Evolutionary conservation across 2,329 filamentous ascomycete genomes (phyloP).

Genomic region (Fusarium sp.): DNA sequence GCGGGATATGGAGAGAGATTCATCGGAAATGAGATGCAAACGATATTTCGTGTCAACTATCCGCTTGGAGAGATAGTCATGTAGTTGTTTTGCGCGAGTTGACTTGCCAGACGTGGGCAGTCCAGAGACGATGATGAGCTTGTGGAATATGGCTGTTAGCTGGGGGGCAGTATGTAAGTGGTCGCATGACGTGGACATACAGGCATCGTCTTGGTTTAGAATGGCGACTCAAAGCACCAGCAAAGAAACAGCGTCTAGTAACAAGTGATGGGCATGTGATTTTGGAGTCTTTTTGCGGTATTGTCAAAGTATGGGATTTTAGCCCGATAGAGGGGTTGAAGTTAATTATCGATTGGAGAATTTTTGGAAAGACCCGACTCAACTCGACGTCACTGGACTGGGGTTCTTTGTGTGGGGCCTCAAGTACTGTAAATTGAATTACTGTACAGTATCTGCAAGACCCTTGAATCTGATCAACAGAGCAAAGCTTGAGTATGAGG

Average conservation of each 20-base stretch:
- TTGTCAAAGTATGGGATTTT: background rate
- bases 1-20: slow-evolving; percentile 75
- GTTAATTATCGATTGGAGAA: slow-evolving; percentile 20
- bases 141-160: slow-evolving; percentile 15
- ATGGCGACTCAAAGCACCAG: background rate
- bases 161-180: slow-evolving; percentile 11
- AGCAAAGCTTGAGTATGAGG: background rate
- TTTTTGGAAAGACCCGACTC: slow-evolving; percentile 7
- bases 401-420: slow-evolving; percentile 9
- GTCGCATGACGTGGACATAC: slow-evolving; percentile 21
- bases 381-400: slow-evolving; percentile 34
- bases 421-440: background rate
- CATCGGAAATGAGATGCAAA: slow-evolving; percentile 79
- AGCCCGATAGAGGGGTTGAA: background rate
- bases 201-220: slow-evolving; percentile 37
- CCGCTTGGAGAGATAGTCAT: slow-evolving; percentile 70
- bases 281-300: background rate
- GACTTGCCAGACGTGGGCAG: slow-evolving; percentile 77
- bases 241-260: background rate
- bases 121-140: slow-evolving; percentile 76
- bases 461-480: slow-evolving; percentile 6
- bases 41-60: slow-evolving; percentile 67
- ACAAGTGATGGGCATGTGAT: background rate
- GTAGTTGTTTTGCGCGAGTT: slow-evolving; percentile 72
- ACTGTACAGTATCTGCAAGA: background rate